phyloP scores from a whole-genome alignment of 2,329 filamentous ascomycete genomes.

The Penicillium sp. region DNA sequence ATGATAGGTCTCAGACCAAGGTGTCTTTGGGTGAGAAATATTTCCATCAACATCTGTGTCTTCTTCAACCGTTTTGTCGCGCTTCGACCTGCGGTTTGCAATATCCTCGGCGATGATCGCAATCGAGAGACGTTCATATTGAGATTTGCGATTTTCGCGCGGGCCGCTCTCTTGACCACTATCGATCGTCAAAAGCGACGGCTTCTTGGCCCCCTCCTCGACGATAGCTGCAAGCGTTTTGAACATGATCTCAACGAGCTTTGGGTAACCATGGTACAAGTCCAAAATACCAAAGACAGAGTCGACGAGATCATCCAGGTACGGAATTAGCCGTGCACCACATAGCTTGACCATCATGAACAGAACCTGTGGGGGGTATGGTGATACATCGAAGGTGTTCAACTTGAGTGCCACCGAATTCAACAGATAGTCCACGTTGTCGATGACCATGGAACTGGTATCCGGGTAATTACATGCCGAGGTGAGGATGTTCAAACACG shows the following conservation, averaged over 20 bases:
- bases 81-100: constrained; percentile 33
- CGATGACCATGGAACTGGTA: constrained; percentile 76
- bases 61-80: constrained; percentile 22
- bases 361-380: constrained; percentile 84
- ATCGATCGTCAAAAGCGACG: constrained; percentile 48
- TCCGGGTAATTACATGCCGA: constrained; percentile 69
- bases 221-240: constrained; percentile 78
- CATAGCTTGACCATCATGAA: constrained; percentile 92
- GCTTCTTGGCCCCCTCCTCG: constrained; percentile 68
- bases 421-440: constrained; percentile 94
- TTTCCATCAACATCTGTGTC: constrained; percentile 23
- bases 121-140: constrained; percentile 31
- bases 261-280: constrained; percentile 88
- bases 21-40: constrained; percentile 31
- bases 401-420: constrained; percentile 87
- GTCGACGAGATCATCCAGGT: constrained; percentile 84
- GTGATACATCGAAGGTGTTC: constrained; percentile 88
- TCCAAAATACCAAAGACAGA: constrained; percentile 93
- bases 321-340: constrained; percentile 77
- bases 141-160: constrained; percentile 30
- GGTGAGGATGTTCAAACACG: constrained; percentile 78
- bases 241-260: constrained; percentile 82
- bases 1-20: constrained; percentile 32
- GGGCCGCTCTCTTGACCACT: constrained; percentile 24
- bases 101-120: constrained; percentile 36